Percentiles rank a stretch among this genome's conserved stretches.
These are phyloP conservation scores for Aspergillus neotritici DNA, from an alignment of 2,329 filamentous ascomycete species.

Conservation along the genomic window DNA sequence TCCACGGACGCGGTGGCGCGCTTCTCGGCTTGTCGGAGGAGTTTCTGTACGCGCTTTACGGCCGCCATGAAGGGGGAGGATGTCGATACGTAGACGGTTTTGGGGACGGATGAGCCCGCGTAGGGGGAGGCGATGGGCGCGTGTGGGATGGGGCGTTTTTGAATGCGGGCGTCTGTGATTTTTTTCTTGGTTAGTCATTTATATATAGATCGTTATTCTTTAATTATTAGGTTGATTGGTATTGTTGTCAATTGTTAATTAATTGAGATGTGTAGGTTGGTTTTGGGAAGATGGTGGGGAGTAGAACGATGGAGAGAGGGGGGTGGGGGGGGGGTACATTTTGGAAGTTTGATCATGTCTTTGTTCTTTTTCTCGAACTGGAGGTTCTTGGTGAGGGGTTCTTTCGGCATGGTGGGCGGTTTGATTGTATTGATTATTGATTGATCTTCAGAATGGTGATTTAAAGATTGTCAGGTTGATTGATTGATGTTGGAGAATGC, in stretches of 20 bases:
- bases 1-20: conserved; percentile 44
- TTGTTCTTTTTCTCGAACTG: conserved; percentile 38
- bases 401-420: conserved; percentile 17
- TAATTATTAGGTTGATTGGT: background rate
- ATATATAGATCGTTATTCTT: too few species aligned
- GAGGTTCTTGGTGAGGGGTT: conserved; percentile 21
- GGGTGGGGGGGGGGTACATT: conserved; percentile 20
- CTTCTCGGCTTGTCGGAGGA: conserved; percentile 50
- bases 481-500: background rate
- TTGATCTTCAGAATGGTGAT: background rate
- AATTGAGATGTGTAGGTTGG: background rate
- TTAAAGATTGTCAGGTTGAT: background rate
- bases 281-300: too few species aligned
- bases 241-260: background rate
- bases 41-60: conserved; percentile 54
- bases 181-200: conserved; percentile 8
- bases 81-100: conserved; percentile 53
- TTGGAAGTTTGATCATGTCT: conserved; percentile 31
- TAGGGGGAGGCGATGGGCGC: conserved; percentile 51
- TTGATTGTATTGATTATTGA: background rate
- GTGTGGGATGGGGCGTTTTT: conserved; percentile 55
- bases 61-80: conserved; percentile 54
- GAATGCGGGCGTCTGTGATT: conserved; percentile 42
- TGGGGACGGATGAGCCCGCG: conserved; percentile 44
- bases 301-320: background rate